A percentile compares a stretch with the other conserved stretches of the same genome.
phyloP scores from a whole-genome alignment of 164 flowering plant genomes.

The Litsea cubeba region DNA sequence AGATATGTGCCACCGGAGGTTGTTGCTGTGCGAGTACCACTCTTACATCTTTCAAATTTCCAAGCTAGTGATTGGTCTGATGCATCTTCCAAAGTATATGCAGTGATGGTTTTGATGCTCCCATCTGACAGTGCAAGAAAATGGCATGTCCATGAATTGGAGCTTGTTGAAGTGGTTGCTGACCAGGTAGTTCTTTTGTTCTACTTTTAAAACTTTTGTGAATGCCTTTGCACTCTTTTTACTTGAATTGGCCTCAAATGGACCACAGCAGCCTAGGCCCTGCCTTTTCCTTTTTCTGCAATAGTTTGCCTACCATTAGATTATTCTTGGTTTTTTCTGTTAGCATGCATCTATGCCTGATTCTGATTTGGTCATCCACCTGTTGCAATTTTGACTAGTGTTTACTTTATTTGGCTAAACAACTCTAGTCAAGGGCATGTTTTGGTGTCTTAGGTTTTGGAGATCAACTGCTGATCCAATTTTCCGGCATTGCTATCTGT shows the following conservation, averaged over 20 bases:
- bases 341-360: background rate
- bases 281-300: too few relatives aligned
- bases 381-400: background rate
- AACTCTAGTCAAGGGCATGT: background rate
- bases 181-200: constrained; percentile 49
- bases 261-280: too few relatives aligned
- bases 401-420: background rate
- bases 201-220: background rate
- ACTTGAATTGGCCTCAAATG: too few relatives aligned
- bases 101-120: constrained; percentile 70
- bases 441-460: background rate
- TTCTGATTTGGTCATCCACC: background rate
- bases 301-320: background rate
- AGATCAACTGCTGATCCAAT: background rate
- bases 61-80: constrained; percentile 65
- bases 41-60: constrained; percentile 57
- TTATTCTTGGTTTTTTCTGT: background rate
- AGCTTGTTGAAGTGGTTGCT: constrained; percentile 78
- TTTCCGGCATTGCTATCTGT: background rate
- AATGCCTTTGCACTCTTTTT: too few relatives aligned
- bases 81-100: constrained; percentile 49
- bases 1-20: constrained; percentile 54
- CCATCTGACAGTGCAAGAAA: constrained; percentile 48
- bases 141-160: constrained; percentile 74
- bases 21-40: constrained; percentile 76